Evolutionary conservation across 1,139 yeast genomes (phyloP), one percentile per base, ranked within the genome.

Genomic region (Sugiyamaella sp.): DNA sequence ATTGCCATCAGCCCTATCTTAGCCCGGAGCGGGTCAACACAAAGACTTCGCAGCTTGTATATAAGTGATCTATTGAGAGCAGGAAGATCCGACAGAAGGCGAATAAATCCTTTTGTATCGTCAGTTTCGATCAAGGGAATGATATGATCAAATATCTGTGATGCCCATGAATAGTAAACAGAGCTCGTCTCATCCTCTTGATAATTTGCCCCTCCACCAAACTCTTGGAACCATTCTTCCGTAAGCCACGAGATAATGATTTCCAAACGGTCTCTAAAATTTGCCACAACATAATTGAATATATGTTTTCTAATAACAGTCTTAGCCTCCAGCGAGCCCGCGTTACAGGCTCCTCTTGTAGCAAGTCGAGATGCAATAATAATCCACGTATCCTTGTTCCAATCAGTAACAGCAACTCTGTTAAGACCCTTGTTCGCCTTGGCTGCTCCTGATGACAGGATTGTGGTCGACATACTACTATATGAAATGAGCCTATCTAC

Each of bases 211-310:
- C 35, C 35, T 20, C 25, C 2, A 46, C 59, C 20, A 41, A 39
- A 29, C 71, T 72, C 1, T 80, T 38, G 79, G 68, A 84, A 91
- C 96, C 97, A 95, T 69, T 95, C 99, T 70, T 93, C 99, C 64
- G 88, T 91, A 52, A 95, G 74, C 99, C 99, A 95, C 58, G 87
- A 90, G 37, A 91, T 82, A n/a, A 89, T 82, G 38, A 86, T 73
- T 57, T 89, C 96, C 14, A 91, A 78, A 40, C 93, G 75, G 10
- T 76, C 77, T 56, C 87, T 85, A 60, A 91, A 85, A 64, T 86
- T 88, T 17, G 80, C 85, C 64, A 89, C 76, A 55, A 89, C 85
- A 67, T 85, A 87, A 39, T 82, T 83, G 59, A 86, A 85, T 8
- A 95, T 73, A 12, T 89, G 81, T 14, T 80, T 81, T 59, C 97